These are phyloP conservation scores for Pittosporum tobira DNA, from an alignment of 129 eudicot genomes.

Conservation along the genomic window DNA sequence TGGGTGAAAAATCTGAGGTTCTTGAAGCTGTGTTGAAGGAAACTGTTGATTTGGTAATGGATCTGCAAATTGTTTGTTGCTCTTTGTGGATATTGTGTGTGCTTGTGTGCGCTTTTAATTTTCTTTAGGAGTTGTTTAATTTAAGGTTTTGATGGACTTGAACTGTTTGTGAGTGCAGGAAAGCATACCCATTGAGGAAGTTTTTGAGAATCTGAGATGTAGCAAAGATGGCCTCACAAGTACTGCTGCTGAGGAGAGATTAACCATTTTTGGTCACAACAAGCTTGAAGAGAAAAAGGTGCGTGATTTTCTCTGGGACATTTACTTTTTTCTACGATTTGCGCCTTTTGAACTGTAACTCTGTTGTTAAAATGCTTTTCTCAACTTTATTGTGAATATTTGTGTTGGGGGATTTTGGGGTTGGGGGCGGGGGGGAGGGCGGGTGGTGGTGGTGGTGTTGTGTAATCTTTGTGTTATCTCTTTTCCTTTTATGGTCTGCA, in stretches of 20 bases:
- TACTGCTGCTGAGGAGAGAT: conserved; percentile 82
- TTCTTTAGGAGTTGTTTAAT: too few relatives aligned
- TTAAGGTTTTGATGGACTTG: conserved; percentile 8
- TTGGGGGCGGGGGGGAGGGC: too few relatives aligned
- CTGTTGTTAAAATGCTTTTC: background rate
- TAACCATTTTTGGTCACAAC: conserved; percentile 81
- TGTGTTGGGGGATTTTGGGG: too few relatives aligned
- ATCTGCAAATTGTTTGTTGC: conserved; percentile 21
- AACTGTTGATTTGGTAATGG: conserved; percentile 98
- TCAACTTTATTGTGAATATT: background rate
- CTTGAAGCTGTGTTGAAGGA: conserved; percentile 95
- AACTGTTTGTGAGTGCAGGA: conserved; percentile 52
- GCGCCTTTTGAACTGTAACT: background rate
- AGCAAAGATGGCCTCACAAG: conserved; percentile 77
- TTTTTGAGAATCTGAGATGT: conserved; percentile 97
- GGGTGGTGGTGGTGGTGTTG: too few relatives aligned
- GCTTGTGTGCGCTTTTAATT: too few relatives aligned
- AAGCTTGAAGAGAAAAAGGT: conserved; percentile 98
- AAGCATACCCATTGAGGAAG: conserved; percentile 93
- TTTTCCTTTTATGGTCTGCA: background rate
- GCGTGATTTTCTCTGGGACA: background rate
- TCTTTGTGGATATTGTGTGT: conserved; percentile 5
- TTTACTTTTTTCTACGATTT: background rate
- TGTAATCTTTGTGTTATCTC: background rate
- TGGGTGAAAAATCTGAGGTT: conserved; percentile 93